Evolutionary conservation across 495 filamentous ascomycete species (phyloP), one percentile per base, ranked within the genome.

Genomic region (Filosporella fistucella): DNA sequence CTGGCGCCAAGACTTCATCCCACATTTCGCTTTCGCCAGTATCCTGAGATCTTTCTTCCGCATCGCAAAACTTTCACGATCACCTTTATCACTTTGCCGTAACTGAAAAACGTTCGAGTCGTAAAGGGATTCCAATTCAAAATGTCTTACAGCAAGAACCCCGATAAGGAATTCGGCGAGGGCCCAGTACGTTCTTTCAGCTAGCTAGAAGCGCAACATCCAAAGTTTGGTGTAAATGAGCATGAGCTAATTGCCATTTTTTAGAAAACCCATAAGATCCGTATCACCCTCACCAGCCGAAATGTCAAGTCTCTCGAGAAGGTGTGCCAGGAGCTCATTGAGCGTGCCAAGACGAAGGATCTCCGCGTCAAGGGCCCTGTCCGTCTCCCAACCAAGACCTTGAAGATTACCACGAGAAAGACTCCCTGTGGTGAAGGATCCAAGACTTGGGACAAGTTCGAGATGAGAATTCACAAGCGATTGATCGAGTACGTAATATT

Each of bases 401-500:
- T 98, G 61, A 86, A 94, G 78, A 81, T 97, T 79, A 91, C 89
- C 64, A 95, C 89, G 73, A 76, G 87, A 61, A 91, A 91, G 85
- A 96, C 93, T 55, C 93, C 93, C 67, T 93, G 89, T 71, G 93
- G 93, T 84, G 93, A 98, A 81, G 93, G 93, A 74, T 95, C 88
- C 69, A 98, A 98, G 86, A 98, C 93, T 65, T 97, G 93, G 93
- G 93, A 98, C 74, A 84, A 78, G 68, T 97, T 81, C 72, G 94
- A 98, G 85, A 94, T 97, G 91, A 85, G 93, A 76, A 94, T 97
- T 68, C 90, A 97, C 80, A 97, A 97, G 82, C 88, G 91, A 67
- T 81, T 94, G 64, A 94, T 95, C 69, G 88, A 93, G 86, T 91
- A 65, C 63, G 84, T 78, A 46, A 20, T 18, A 6, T 22, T n/a